Percentiles rank a stretch among this genome's conserved stretches.
These are phyloP conservation scores for Xylogone sp. DNA, from an alignment of 2,329 filamentous ascomycete species.

Conservation along the genomic window DNA sequence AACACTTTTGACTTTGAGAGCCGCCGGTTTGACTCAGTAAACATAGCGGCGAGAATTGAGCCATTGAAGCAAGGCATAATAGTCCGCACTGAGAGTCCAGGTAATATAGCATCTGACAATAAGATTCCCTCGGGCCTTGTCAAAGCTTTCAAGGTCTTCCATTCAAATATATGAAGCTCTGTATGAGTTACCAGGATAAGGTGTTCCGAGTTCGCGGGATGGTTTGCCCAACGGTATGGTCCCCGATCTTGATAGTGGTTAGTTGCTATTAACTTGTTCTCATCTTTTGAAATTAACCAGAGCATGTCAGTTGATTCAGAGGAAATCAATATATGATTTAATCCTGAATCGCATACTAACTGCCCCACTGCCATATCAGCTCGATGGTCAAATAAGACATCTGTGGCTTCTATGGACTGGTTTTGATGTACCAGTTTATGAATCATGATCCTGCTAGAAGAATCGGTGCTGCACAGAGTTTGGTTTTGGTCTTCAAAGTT, in stretches of 20 bases:
- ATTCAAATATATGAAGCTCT: neutral
- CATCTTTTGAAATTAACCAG: neutral
- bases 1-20: constrained; percentile 1
- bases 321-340: neutral
- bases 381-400: neutral
- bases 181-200: constrained; percentile 1
- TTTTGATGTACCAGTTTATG: neutral
- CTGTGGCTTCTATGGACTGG: neutral
- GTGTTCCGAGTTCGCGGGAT: neutral
- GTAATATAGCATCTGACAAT: neutral
- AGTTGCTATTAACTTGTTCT: neutral
- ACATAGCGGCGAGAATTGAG: neutral
- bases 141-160: constrained; percentile 1
- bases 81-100: neutral
- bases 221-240: neutral
- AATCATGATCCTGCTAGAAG: neutral
- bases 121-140: neutral
- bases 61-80: constrained; percentile 2
- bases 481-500: neutral
- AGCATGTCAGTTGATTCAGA: neutral
- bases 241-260: neutral
- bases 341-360: neutral
- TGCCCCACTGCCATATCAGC: neutral
- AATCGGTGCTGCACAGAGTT: neutral
- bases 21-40: neutral